Percentiles rank a stretch among this genome's conserved stretches.
Conservation (phyloP, 1,284 basidiomycete genomes). For the Ceratorhiza oryzae-sativae region DNA sequence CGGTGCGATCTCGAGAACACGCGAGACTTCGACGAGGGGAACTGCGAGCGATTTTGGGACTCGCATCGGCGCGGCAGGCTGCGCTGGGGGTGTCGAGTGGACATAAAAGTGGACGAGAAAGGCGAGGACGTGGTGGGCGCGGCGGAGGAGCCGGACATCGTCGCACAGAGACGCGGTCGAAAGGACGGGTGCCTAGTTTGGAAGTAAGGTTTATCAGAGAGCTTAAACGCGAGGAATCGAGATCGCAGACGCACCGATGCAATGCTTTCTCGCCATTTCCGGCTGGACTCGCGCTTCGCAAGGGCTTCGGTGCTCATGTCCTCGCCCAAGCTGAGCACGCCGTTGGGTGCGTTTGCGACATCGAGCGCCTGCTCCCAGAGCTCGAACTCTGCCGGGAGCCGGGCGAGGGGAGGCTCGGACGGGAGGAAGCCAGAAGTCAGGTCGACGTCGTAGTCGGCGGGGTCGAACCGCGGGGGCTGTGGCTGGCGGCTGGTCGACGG, state of each 20-base stretch:
- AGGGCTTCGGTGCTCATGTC: slow-evolving; percentile 41
- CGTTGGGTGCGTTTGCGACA: slow-evolving; percentile 40
- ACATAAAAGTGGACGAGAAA: slow-evolving; percentile 65
- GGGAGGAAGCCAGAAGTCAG: slow-evolving; percentile 42
- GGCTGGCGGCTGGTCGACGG: slow-evolving; percentile 22
- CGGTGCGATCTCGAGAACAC: slow-evolving; percentile 61
- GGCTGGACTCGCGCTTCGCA: slow-evolving; percentile 42
- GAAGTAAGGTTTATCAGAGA: slow-evolving; percentile 36
- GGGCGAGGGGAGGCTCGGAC: slow-evolving; percentile 34
- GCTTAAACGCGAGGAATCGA: slow-evolving; percentile 20
- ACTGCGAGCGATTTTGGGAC: slow-evolving; percentile 57
- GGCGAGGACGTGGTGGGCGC: slow-evolving; percentile 61
- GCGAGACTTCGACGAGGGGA: slow-evolving; percentile 56
- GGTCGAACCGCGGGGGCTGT: slow-evolving; percentile 24
- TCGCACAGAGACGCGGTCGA: slow-evolving; percentile 47
- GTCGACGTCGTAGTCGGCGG: slow-evolving; percentile 42
- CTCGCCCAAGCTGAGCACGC: slow-evolving; percentile 42
- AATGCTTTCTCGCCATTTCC: slow-evolving; percentile 43
- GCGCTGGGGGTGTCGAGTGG: slow-evolving; percentile 51
- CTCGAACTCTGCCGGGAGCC: slow-evolving; percentile 40
- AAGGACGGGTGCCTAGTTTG: slow-evolving; percentile 49
- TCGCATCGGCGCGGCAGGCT: slow-evolving; percentile 45
- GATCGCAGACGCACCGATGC: slow-evolving; percentile 27
- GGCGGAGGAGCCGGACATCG: slow-evolving; percentile 53
- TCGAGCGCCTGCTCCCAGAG: slow-evolving; percentile 42